Conservation (phyloP, 371 early-diverging fungal species). For the Sporodiniella umbellata region DNA sequence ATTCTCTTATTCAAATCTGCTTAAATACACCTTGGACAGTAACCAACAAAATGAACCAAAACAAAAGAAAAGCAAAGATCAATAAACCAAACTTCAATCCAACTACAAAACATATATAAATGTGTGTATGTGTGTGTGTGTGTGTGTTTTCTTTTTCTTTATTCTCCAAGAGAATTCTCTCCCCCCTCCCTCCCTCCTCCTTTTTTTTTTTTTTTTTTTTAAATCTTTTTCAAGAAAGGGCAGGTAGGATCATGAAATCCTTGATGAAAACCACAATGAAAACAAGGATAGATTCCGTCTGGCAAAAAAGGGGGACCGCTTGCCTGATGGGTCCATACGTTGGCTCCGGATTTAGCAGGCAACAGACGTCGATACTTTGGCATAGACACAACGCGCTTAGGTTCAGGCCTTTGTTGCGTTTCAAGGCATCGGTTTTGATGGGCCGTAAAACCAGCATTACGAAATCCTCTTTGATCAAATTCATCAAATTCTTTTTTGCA, state of each 20-base stretch:
- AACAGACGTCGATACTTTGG: not conserved
- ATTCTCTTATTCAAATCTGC: slow-evolving; percentile 94
- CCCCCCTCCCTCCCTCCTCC: too few relatives aligned
- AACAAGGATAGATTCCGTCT: not conserved
- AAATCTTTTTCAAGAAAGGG: too few relatives aligned
- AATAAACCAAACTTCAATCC: too few relatives aligned
- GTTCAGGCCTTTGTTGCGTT: not conserved
- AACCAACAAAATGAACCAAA: too few relatives aligned
- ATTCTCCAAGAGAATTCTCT: too few relatives aligned
- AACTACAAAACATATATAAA: too few relatives aligned
- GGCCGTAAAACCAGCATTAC: slow-evolving; percentile 39
- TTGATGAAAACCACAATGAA: not conserved
- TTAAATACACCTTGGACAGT: too few relatives aligned
- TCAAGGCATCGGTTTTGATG: slow-evolving; percentile 38
- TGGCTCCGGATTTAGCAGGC: not conserved
- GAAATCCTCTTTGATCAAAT: slow-evolving; percentile 40
- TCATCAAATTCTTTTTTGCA: slow-evolving; percentile 32
- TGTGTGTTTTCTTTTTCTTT: too few relatives aligned
- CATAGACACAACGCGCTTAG: too few relatives aligned
- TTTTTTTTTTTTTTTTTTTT: too few relatives aligned
- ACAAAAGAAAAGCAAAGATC: too few relatives aligned
- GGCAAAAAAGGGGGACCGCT: not conserved
- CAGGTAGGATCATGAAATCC: not conserved
- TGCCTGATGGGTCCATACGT: not conserved
- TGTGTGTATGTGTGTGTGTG: too few relatives aligned